Conservation (phyloP, 2,329 filamentous ascomycete species). For the Fusarium sp. region DNA sequence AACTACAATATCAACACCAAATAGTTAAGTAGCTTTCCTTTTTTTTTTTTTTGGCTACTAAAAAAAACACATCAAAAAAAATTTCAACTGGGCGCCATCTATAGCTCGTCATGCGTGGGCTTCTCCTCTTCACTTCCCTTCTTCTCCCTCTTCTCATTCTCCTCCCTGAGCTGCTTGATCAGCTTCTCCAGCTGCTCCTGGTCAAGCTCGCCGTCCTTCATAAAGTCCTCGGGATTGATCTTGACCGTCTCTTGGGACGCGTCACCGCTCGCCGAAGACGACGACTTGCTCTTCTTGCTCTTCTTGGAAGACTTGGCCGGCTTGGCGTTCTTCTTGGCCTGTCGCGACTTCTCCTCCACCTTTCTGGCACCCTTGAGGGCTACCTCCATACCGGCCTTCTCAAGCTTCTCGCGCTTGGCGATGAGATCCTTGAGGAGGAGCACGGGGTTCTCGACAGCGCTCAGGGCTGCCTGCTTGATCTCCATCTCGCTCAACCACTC, state of each 20-base stretch:
- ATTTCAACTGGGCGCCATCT: constrained; percentile 29
- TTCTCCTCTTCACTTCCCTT: constrained; percentile 26
- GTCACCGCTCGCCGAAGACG: constrained; percentile 44
- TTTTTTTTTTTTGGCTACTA: constrained; percentile 17
- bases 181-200: constrained; percentile 44
- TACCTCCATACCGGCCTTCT: constrained; percentile 73
- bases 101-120: constrained; percentile 50
- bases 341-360: constrained; percentile 58
- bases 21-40: constrained; percentile 3
- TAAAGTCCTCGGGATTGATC: constrained; percentile 57
- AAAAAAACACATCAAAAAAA: constrained; percentile 15
- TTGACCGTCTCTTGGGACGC: constrained; percentile 53
- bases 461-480: constrained; percentile 73
- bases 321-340: constrained; percentile 55
- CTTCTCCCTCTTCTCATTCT: constrained; percentile 37
- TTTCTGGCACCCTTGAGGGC: constrained; percentile 72
- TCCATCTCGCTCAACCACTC: constrained; percentile 80
- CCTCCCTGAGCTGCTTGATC: constrained; percentile 38
- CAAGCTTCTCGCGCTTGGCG: constrained; percentile 72
- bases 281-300: constrained; percentile 51
- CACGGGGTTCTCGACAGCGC: constrained; percentile 74
- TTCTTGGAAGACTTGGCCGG: constrained; percentile 42
- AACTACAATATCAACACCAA: constrained; percentile 28
- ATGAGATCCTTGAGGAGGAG: constrained; percentile 76
- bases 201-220: constrained; percentile 47